Evolutionary conservation across 2,329 filamentous ascomycete species (phyloP).

Genomic region (Sporothrix protearum): DNA sequence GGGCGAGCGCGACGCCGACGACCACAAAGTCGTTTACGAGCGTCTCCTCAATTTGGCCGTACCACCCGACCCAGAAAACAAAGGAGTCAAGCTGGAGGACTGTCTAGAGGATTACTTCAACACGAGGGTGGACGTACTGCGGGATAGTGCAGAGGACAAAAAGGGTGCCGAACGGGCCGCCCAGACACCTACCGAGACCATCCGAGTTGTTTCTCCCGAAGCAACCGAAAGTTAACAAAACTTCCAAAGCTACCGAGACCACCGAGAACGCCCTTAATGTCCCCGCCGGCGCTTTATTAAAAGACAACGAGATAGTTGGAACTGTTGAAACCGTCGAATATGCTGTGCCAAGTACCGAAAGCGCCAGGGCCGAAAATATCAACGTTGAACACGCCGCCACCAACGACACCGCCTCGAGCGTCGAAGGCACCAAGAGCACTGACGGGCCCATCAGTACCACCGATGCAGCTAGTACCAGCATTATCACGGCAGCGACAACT

Average conservation of each 20-base stretch:
- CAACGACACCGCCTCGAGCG: background rate
- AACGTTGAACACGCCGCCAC: background rate
- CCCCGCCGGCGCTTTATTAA: background rate
- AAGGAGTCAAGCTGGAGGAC: constrained; percentile 76
- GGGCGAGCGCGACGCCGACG: constrained; percentile 77
- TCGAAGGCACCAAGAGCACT: background rate
- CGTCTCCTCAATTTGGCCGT: constrained; percentile 86
- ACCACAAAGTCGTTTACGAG: constrained; percentile 94
- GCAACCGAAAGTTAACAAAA: background rate
- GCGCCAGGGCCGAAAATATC: background rate
- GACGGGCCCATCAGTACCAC: background rate
- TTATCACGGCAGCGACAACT: background rate
- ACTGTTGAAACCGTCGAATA: background rate
- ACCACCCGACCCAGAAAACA: constrained; percentile 68
- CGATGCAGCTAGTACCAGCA: background rate
- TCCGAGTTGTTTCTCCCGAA: constrained; percentile 36
- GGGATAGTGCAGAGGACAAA: constrained; percentile 61
- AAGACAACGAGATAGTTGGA: background rate
- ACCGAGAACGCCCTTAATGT: background rate
- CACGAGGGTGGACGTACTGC: constrained; percentile 81
- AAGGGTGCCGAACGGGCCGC: constrained; percentile 35
- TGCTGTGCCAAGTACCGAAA: background rate
- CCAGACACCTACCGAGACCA: constrained; percentile 34
- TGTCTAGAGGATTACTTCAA: constrained; percentile 96
- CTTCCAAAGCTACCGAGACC: background rate